These are phyloP conservation scores for Colletotrichum sp. DNA, from an alignment of 2,329 filamentous ascomycete species.

Conservation along the genomic window DNA sequence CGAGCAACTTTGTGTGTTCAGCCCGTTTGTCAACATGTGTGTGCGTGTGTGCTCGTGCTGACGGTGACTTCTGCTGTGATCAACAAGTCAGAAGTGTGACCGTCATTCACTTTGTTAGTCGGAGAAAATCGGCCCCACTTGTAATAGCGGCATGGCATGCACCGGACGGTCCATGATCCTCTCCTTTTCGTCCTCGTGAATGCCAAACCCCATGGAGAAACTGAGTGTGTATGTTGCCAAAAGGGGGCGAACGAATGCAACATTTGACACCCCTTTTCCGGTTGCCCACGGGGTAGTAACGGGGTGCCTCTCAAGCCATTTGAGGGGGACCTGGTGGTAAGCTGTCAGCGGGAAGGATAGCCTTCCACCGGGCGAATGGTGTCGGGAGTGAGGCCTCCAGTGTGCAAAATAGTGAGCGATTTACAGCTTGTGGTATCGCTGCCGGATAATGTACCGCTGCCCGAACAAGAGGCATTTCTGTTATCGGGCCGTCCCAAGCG, in stretches of 20 bases:
- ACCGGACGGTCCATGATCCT: not conserved
- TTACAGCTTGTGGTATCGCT: not conserved
- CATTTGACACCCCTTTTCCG: not conserved
- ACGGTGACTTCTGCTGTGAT: not conserved
- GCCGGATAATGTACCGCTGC: not conserved
- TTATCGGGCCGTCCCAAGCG: not conserved
- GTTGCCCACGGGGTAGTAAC: not conserved
- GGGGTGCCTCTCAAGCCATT: not conserved
- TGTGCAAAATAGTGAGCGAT: not conserved
- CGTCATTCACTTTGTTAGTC: not conserved
- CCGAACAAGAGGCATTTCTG: not conserved
- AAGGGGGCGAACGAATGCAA: not conserved
- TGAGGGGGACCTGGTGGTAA: not conserved
- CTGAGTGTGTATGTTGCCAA: not conserved
- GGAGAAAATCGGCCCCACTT: conserved; percentile 10
- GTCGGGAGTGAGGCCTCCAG: not conserved
- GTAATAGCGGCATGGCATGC: not conserved
- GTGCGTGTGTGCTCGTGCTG: not conserved
- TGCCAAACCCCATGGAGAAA: not conserved
- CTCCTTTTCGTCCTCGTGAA: conserved; percentile 1
- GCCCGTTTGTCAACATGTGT: not conserved
- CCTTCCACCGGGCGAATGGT: not conserved
- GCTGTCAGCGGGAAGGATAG: not conserved
- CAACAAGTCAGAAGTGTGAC: not conserved
- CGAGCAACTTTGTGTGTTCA: not conserved